phyloP scores from a whole-genome alignment of 108 stramenopile genomes.

The Conticribra guillardii region DNA sequence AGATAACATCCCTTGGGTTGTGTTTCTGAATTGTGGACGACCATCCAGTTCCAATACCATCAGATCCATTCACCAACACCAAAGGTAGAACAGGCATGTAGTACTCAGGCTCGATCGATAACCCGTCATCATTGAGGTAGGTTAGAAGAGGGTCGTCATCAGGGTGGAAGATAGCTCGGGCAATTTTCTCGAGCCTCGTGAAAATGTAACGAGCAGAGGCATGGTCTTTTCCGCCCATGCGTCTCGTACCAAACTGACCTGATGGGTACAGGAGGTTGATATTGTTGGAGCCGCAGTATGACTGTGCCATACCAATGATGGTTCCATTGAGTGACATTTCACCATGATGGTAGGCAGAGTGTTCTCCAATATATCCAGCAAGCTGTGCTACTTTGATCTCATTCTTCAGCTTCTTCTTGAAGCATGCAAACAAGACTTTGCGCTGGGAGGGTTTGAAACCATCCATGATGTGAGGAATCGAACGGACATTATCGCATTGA shows the following conservation, averaged over 20 bases:
- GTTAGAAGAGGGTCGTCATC: conserved; percentile 96
- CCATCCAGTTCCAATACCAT: conserved; percentile 99
- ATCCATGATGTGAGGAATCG: conserved; percentile 95
- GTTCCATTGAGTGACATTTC: conserved; percentile 94
- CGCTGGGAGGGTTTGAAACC: conserved; percentile 99
- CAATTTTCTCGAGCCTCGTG: conserved; percentile 94
- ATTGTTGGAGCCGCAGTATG: conserved; percentile 97
- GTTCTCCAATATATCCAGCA: conserved; percentile 91
- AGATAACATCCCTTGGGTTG: conserved; percentile 90
- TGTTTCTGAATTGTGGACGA: conserved; percentile 82
- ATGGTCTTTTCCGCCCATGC: conserved; percentile 95
- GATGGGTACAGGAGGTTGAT: conserved; percentile 94
- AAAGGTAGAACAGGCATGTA: conserved; percentile 96
- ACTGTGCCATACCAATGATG: conserved; percentile 98
- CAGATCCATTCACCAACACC: conserved; percentile 85
- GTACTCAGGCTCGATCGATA: conserved; percentile 95
- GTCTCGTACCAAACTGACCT: conserved; percentile 98
- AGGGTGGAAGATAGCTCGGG: conserved; percentile 96
- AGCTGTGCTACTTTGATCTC: conserved; percentile 99
- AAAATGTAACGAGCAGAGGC: conserved; percentile 99
- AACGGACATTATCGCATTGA: conserved; percentile 92
- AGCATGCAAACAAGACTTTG: conserved; percentile 97
- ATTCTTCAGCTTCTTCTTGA: conserved; percentile 97
- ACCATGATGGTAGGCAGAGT: conserved; percentile 99
- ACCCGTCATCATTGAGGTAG: conserved; percentile 97